Conservation (phyloP, 177 flowering plant species). For the Vitis hybrid region DNA sequence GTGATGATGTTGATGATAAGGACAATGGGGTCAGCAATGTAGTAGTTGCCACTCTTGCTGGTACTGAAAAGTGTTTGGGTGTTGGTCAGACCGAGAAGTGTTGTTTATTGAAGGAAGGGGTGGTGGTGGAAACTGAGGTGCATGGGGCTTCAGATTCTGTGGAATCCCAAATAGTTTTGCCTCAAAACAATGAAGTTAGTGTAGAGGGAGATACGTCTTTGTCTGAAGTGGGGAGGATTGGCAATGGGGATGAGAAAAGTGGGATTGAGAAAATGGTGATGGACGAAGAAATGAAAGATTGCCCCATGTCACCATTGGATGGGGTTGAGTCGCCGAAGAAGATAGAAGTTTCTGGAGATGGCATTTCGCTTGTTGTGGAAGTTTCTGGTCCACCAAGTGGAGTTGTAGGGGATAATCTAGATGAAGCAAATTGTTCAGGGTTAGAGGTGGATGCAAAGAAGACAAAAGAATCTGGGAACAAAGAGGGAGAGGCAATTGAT, state of each 20-base stretch:
- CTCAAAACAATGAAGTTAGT: background rate
- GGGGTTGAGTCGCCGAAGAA: constrained; percentile 18
- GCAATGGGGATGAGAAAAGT: constrained; percentile 1
- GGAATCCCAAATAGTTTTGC: background rate
- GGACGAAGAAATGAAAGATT: constrained; percentile 4
- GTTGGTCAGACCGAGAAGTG: background rate
- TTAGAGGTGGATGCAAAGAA: background rate
- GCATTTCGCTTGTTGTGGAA: constrained; percentile 38
- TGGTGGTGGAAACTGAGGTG: constrained; percentile 2
- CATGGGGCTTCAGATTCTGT: background rate
- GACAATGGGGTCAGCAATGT: background rate
- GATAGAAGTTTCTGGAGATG: constrained; percentile 33
- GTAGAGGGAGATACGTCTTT: background rate
- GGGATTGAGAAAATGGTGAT: constrained; percentile 1
- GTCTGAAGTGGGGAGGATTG: background rate
- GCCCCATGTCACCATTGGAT: background rate
- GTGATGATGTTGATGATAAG: background rate
- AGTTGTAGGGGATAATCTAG: background rate
- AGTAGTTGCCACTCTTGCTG: background rate
- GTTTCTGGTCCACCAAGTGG: constrained; percentile 23
- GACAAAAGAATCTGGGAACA: constrained; percentile 4
- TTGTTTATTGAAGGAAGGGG: background rate
- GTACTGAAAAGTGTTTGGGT: background rate
- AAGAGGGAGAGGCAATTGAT: constrained; percentile 11
- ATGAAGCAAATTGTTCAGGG: background rate